These are phyloP conservation scores for Aquilaria agallochum DNA, from an alignment of 441 rosid genomes.

Conservation along the genomic window DNA sequence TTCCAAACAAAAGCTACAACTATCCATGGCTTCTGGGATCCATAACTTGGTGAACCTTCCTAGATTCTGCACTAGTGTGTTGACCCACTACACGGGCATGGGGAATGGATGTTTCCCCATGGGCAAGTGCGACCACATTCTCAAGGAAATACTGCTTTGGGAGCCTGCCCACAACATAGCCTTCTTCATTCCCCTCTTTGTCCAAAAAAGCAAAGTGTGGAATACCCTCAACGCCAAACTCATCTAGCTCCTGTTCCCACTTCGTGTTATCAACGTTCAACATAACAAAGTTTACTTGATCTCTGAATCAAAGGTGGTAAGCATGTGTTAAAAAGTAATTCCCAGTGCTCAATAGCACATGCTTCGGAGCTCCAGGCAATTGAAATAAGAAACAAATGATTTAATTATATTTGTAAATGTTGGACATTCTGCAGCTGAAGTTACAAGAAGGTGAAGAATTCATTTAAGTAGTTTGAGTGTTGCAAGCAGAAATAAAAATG, in stretches of 20 bases:
- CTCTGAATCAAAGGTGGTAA: conserved; percentile 34
- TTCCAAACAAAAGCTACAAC: conserved; percentile 8
- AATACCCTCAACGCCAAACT: conserved; percentile 95
- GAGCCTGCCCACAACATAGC: conserved; percentile 88
- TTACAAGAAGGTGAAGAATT: too few relatives aligned
- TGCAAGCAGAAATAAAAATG: too few relatives aligned
- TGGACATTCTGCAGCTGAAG: too few relatives aligned
- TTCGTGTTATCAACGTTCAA: conserved; percentile 92
- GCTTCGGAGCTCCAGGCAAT: too few relatives aligned
- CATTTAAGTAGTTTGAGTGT: too few relatives aligned
- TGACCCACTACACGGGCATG: conserved; percentile 87
- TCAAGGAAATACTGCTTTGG: conserved; percentile 69
- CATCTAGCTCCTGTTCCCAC: conserved; percentile 97
- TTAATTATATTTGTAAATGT: too few relatives aligned
- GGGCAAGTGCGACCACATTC: conserved; percentile 80
- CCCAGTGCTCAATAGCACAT: too few relatives aligned
- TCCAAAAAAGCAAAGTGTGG: conserved; percentile 91
- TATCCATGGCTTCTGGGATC: conserved; percentile 95
- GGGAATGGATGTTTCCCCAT: conserved; percentile 66
- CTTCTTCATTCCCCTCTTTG: conserved; percentile 85
- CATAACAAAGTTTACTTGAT: conserved; percentile 90
- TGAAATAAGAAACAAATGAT: too few relatives aligned
- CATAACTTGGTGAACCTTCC: conserved; percentile 68
- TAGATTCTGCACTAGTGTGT: conserved; percentile 64
- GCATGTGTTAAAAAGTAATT: conserved; percentile 1